Conservation (phyloP, 2,329 filamentous ascomycete genomes). For the Ophiocordyceps camponoti-leonardi region DNA sequence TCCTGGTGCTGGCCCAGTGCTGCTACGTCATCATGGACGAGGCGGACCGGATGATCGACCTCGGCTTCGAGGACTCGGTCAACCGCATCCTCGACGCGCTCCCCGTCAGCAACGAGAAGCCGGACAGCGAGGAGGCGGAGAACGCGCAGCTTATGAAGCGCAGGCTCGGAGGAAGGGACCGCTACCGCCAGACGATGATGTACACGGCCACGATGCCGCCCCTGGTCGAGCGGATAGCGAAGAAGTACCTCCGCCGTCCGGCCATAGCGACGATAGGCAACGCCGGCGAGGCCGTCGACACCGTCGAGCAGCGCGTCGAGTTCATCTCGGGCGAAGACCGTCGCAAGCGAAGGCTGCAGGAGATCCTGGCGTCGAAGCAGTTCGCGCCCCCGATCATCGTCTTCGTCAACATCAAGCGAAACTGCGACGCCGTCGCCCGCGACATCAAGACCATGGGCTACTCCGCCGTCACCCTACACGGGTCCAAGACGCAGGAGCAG, state of each 20-base stretch:
- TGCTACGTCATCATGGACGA: conserved; percentile 99
- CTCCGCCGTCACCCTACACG: conserved; percentile 78
- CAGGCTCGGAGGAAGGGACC: conserved; percentile 55
- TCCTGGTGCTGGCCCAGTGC: conserved; percentile 87
- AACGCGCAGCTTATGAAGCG: conserved; percentile 70
- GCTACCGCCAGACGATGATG: conserved; percentile 98
- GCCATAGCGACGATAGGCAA: conserved; percentile 93
- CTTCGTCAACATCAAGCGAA: conserved; percentile 99
- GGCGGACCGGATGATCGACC: conserved; percentile 96
- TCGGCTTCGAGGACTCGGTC: conserved; percentile 93
- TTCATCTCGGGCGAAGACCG: conserved; percentile 84
- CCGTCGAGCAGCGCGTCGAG: conserved; percentile 93
- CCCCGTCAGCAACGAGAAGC: conserved; percentile 85
- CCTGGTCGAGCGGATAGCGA: conserved; percentile 85
- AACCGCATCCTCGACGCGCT: conserved; percentile 95
- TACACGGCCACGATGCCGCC: conserved; percentile 98
- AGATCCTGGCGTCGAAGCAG: conserved; percentile 67
- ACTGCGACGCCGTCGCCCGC: conserved; percentile 85
- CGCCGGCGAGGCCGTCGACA: conserved; percentile 88
- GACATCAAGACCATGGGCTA: conserved; percentile 93
- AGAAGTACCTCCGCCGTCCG: conserved; percentile 84
- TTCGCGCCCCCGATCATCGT: conserved; percentile 89
- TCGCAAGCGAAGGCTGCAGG: conserved; percentile 85
- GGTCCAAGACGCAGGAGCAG: conserved; percentile 94
- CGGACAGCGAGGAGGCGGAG: conserved; percentile 83